Conservation (phyloP, 208 protist genomes). For the Acanthamoeba sp. region DNA sequence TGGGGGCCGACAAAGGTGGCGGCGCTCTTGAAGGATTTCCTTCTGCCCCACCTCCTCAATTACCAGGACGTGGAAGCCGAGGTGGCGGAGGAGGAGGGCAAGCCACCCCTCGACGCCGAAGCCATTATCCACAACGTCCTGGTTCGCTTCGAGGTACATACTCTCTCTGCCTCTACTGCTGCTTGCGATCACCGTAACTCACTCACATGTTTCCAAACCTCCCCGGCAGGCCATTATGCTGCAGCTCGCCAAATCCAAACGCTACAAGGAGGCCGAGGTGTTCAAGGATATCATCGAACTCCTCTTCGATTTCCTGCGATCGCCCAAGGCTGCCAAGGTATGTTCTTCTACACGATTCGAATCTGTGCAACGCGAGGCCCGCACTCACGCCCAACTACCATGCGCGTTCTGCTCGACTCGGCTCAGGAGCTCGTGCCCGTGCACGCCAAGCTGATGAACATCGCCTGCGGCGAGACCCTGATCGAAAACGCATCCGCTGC, state of each 20-base stretch:
- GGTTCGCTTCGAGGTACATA: constrained; percentile 18
- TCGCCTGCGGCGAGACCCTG: neutral
- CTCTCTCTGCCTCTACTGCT: neutral
- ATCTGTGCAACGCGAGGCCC: neutral
- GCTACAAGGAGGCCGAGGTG: constrained; percentile 13
- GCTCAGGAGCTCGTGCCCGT: constrained; percentile 19
- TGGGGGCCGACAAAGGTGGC: constrained; percentile 37
- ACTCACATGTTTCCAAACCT: too few relatives aligned
- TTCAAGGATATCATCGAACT: constrained; percentile 23
- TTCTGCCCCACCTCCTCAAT: neutral
- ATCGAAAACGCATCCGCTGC: constrained; percentile 17
- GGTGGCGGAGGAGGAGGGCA: neutral
- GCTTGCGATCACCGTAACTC: too few relatives aligned
- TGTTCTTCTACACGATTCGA: neutral
- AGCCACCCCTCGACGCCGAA: neutral
- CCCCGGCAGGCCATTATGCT: neutral
- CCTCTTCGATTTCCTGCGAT: constrained; percentile 8
- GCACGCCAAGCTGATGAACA: constrained; percentile 7
- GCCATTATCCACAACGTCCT: neutral
- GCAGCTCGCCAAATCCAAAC: neutral
- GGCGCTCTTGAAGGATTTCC: neutral
- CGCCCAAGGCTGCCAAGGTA: neutral
- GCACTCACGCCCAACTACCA: neutral
- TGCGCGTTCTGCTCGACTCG: neutral
- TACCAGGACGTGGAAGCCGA: constrained; percentile 9